Evolutionary conservation across 2,329 filamentous ascomycete genomes (phyloP).

Genomic region (Talaromyces sp.): DNA sequence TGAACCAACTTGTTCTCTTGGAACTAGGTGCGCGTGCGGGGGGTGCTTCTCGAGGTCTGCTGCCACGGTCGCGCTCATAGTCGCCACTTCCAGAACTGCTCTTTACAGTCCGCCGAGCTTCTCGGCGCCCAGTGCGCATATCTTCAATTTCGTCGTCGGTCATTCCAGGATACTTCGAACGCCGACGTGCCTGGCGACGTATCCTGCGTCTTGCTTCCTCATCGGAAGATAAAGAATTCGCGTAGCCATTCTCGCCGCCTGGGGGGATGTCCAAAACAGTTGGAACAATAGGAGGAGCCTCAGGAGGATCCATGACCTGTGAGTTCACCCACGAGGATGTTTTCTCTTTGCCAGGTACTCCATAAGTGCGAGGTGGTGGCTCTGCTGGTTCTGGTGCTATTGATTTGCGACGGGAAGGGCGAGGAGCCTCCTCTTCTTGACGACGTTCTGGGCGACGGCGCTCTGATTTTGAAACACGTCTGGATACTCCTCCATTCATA

Average conservation of each 20-base stretch:
- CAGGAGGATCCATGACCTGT: slow-evolving; percentile 43
- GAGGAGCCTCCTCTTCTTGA: slow-evolving; percentile 27
- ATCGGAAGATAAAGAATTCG: slow-evolving; percentile 37
- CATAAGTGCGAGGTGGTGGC: slow-evolving; percentile 20
- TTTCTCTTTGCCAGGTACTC: slow-evolving; percentile 40
- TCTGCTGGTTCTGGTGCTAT: slow-evolving; percentile 22
- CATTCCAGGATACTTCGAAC: slow-evolving; percentile 35
- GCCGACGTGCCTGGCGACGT: slow-evolving; percentile 34
- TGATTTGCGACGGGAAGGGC: slow-evolving; percentile 32
- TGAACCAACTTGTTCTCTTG: slow-evolving; percentile 40
- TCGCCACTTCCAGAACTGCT: slow-evolving; percentile 39
- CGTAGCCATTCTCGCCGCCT: slow-evolving; percentile 22
- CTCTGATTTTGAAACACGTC: slow-evolving; percentile 23
- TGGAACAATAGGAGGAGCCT: slow-evolving; percentile 41
- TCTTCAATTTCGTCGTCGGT: slow-evolving; percentile 37
- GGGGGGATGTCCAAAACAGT: slow-evolving; percentile 41
- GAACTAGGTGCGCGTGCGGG: slow-evolving; percentile 20
- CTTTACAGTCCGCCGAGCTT: slow-evolving; percentile 27
- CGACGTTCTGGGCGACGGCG: slow-evolving; percentile 28
- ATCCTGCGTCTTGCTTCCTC: slow-evolving; percentile 36
- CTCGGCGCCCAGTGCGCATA: slow-evolving; percentile 27
- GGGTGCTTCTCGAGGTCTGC: slow-evolving; percentile 21
- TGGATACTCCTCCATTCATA: slow-evolving; percentile 18
- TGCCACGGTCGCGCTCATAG: slow-evolving; percentile 32
- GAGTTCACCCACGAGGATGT: slow-evolving; percentile 48